A percentile compares a stretch with the other conserved stretches of the same genome.
phyloP scores from a whole-genome alignment of 148 eudicot genomes.

The Nepenthes mirabilis region DNA sequence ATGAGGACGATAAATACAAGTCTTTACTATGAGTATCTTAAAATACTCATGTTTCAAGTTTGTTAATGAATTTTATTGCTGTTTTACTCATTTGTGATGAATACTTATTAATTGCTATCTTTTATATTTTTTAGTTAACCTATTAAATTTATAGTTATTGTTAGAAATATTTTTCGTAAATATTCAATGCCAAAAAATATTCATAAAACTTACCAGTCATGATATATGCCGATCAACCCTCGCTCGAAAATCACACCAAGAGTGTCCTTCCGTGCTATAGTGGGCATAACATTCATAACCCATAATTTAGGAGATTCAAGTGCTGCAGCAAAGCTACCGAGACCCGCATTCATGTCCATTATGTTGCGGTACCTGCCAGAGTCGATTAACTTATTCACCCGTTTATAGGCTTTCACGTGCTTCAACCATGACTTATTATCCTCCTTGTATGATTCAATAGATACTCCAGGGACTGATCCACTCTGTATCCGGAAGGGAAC shows the following conservation, averaged over 20 bases:
- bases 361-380: conserved; percentile 46
- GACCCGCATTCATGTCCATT: conserved; percentile 48
- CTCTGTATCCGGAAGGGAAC: conserved; percentile 29
- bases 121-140: not conserved
- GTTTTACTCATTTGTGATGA: too few relatives aligned
- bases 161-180: too few relatives aligned
- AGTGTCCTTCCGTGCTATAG: conserved; percentile 30
- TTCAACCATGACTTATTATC: conserved; percentile 34
- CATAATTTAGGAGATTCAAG: conserved; percentile 33
- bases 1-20: too few relatives aligned
- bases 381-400: conserved; percentile 34
- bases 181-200: not conserved
- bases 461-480: conserved; percentile 27
- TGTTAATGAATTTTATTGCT: too few relatives aligned
- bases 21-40: too few relatives aligned
- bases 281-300: conserved; percentile 54
- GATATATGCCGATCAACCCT: conserved; percentile 45
- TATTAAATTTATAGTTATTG: not conserved
- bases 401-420: conserved; percentile 30
- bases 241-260: conserved; percentile 41
- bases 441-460: conserved; percentile 21
- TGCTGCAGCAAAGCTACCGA: conserved; percentile 45
- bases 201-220: conserved; percentile 26
- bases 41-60: too few relatives aligned
- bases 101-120: not conserved